phyloP scores from a whole-genome alignment of 2,329 filamentous ascomycete genomes.

The Aschersonia sp. region DNA sequence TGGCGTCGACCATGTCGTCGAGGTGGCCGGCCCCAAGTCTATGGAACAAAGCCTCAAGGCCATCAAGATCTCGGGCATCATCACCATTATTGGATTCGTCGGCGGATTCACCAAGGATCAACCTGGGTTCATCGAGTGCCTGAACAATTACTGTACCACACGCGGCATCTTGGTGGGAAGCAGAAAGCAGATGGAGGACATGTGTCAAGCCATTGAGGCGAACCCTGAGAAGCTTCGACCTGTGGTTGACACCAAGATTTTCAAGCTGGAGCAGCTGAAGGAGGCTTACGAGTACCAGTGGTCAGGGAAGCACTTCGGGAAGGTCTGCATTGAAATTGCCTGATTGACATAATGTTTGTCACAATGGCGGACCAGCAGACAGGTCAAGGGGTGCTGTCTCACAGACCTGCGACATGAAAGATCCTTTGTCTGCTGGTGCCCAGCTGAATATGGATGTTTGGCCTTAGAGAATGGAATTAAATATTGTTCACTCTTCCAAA shows the following conservation, averaged over 20 bases:
- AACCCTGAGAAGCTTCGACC: conserved; percentile 27
- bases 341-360: conserved; percentile 1
- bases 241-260: conserved; percentile 29
- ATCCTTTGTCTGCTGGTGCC: no score
- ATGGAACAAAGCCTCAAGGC: conserved; percentile 29
- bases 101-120: conserved; percentile 13
- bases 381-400: no score
- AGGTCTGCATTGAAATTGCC: conserved; percentile 19
- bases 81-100: conserved; percentile 25
- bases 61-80: conserved; percentile 29
- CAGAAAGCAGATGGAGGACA: conserved; percentile 33
- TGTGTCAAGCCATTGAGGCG: conserved; percentile 33
- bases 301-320: conserved; percentile 23
- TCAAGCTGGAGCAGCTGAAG: conserved; percentile 27
- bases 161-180: conserved; percentile 32
- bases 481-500: no score
- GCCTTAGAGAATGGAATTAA: no score
- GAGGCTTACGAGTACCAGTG: conserved; percentile 28
- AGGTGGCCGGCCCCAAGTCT: conserved; percentile 30
- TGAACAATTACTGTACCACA: conserved; percentile 21
- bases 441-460: no score
- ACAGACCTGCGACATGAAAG: no score
- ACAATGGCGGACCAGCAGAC: no score
- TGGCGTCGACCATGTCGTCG: conserved; percentile 32
- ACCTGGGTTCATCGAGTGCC: conserved; percentile 18